phyloP scores from a whole-genome alignment of 495 filamentous ascomycete species.

The Ramalina peruviana region DNA sequence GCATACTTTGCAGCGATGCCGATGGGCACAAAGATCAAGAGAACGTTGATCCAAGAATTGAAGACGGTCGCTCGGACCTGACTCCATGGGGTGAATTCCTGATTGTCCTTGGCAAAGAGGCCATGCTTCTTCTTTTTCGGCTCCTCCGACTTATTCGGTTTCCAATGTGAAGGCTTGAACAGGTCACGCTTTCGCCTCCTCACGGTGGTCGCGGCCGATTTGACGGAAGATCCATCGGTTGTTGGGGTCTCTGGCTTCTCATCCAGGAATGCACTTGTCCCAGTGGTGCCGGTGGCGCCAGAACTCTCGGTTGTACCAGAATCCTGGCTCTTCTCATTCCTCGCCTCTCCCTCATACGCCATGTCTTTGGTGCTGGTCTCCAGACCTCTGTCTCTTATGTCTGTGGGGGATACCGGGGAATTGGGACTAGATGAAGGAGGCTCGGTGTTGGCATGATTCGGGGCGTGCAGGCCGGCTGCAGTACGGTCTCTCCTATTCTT shows the following conservation, averaged over 20 bases:
- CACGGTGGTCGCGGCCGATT: background rate
- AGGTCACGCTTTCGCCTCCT: conserved; percentile 1
- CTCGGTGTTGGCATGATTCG: conserved; percentile 15
- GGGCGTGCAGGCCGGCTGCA: background rate
- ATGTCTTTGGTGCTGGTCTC: conserved; percentile 1
- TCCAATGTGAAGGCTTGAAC: background rate
- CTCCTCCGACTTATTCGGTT: background rate
- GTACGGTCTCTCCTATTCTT: background rate
- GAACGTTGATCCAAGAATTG: conserved; percentile 71
- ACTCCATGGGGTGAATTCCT: conserved; percentile 50
- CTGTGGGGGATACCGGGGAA: background rate
- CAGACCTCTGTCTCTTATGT: background rate
- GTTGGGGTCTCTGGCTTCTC: background rate
- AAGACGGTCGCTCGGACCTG: conserved; percentile 61
- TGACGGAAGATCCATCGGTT: background rate
- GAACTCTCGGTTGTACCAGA: conserved; percentile 6
- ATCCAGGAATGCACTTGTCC: background rate
- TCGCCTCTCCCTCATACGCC: background rate
- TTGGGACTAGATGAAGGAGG: conserved; percentile 3
- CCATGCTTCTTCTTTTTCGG: conserved; percentile 18
- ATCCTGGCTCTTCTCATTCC: conserved; percentile 10
- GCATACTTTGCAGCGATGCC: conserved; percentile 32
- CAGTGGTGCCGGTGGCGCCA: background rate
- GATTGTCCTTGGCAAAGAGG: conserved; percentile 19
- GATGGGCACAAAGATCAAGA: conserved; percentile 64